A percentile compares a stretch with the other conserved stretches of the same genome.
These are phyloP conservation scores for Tuber melanosporum DNA, from an alignment of 495 filamentous ascomycete genomes.

Conservation along the genomic window DNA sequence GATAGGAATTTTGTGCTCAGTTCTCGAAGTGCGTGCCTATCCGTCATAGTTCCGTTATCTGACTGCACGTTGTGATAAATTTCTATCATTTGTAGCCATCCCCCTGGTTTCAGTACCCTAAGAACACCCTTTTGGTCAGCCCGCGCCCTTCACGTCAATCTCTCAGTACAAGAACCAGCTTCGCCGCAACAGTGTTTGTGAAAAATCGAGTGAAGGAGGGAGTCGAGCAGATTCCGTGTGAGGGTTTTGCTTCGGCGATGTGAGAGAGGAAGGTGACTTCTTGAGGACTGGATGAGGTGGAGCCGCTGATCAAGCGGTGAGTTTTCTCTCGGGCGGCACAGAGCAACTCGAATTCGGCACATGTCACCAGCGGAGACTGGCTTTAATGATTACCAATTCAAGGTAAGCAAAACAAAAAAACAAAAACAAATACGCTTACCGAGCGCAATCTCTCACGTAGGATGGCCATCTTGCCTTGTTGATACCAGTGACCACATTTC, in stretches of 20 bases:
- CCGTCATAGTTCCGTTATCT: slow-evolving; percentile 73
- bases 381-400: not conserved
- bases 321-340: not conserved
- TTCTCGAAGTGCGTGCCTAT: slow-evolving; percentile 61
- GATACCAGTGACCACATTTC: slow-evolving; percentile 72
- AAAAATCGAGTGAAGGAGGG: not conserved
- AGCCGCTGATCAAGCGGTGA: not conserved
- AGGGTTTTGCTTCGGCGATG: not conserved
- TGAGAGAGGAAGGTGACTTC: not conserved
- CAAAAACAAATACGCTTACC: slow-evolving; percentile 43
- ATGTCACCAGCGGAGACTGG: not conserved
- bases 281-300: not conserved
- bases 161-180: not conserved
- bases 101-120: slow-evolving; percentile 59
- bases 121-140: not conserved
- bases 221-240: not conserved
- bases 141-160: not conserved
- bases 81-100: slow-evolving; percentile 90
- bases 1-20: slow-evolving; percentile 67
- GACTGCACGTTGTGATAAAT: slow-evolving; percentile 84
- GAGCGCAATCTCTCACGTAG: slow-evolving; percentile 72
- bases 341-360: not conserved
- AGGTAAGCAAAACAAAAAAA: slow-evolving; percentile 1
- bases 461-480: slow-evolving; percentile 66
- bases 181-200: not conserved